Evolutionary conservation across 139 green algal genomes (phyloP).

Genomic region (Penium margaritaceum): DNA sequence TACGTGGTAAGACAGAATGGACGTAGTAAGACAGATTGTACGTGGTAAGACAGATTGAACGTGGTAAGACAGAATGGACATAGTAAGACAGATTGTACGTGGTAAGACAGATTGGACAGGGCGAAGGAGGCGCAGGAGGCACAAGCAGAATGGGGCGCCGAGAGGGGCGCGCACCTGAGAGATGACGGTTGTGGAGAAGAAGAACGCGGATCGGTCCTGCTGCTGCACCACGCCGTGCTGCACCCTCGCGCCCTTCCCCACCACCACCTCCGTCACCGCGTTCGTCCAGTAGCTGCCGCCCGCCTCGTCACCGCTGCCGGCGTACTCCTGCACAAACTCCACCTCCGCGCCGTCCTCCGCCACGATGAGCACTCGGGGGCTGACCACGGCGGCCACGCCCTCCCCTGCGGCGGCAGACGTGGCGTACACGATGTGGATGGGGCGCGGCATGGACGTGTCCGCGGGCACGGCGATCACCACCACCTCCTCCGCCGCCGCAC

Average conservation of each 20-base stretch:
- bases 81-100: not conserved
- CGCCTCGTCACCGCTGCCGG: not conserved
- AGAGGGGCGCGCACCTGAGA: slow-evolving; percentile 12
- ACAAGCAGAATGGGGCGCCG: not conserved
- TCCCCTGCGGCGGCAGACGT: not conserved
- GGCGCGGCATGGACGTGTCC: slow-evolving; percentile 9
- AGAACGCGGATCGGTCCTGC: slow-evolving; percentile 15
- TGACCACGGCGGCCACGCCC: not conserved
- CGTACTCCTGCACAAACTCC: slow-evolving; percentile 35
- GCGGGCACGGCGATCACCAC: slow-evolving; percentile 18
- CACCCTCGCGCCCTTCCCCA: slow-evolving; percentile 23
- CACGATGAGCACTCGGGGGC: slow-evolving; percentile 34
- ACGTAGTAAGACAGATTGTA: too few relatives aligned
- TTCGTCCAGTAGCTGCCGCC: slow-evolving; percentile 19
- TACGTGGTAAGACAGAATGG: too few relatives aligned
- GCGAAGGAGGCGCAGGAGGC: not conserved
- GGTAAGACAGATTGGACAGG: not conserved
- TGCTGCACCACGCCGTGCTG: slow-evolving; percentile 38
- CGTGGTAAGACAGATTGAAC: not conserved
- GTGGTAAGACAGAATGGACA: not conserved
- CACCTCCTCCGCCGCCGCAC: slow-evolving; percentile 22
- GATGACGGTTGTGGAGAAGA: slow-evolving; percentile 36
- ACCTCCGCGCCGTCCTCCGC: slow-evolving; percentile 32
- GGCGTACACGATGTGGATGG: slow-evolving; percentile 35
- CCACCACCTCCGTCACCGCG: slow-evolving; percentile 34